Conservation (phyloP, 2,329 filamentous ascomycete species). For the Aphanocladium album region DNA sequence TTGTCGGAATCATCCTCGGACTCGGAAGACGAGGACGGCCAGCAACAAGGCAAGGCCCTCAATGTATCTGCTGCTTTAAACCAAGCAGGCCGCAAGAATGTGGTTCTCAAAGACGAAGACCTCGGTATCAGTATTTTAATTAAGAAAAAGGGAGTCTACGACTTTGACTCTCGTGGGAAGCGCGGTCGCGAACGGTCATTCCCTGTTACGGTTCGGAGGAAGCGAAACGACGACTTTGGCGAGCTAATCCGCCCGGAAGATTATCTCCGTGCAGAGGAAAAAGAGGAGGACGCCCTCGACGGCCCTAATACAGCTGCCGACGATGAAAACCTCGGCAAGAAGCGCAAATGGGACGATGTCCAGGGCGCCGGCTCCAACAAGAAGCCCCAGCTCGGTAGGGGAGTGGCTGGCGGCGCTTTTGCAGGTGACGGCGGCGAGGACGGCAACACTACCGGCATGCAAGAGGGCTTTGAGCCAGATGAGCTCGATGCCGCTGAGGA, state of each 20-base stretch:
- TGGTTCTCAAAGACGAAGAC: slow-evolving; percentile 82
- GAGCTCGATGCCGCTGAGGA: slow-evolving; percentile 57
- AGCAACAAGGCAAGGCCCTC: slow-evolving; percentile 86
- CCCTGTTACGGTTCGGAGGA: slow-evolving; percentile 74
- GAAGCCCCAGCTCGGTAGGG: slow-evolving; percentile 46
- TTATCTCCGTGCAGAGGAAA: slow-evolving; percentile 86
- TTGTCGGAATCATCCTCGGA: slow-evolving; percentile 81
- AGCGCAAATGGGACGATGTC: slow-evolving; percentile 84
- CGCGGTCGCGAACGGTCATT: slow-evolving; percentile 91
- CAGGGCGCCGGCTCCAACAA: slow-evolving; percentile 46
- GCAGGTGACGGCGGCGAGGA: slow-evolving; percentile 31
- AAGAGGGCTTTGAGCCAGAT: slow-evolving; percentile 41
- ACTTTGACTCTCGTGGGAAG: slow-evolving; percentile 87
- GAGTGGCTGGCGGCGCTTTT: slow-evolving; percentile 40
- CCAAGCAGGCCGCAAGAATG: slow-evolving; percentile 78
- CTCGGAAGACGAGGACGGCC: slow-evolving; percentile 82
- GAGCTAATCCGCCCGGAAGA: slow-evolving; percentile 92
- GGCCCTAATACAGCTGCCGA: slow-evolving; percentile 30
- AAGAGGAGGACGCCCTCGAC: slow-evolving; percentile 67
- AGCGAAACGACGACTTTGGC: slow-evolving; percentile 84
- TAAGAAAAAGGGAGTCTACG: slow-evolving; percentile 83
- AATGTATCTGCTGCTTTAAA: slow-evolving; percentile 83
- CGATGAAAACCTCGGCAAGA: slow-evolving; percentile 73
- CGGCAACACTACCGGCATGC: slow-evolving; percentile 9
- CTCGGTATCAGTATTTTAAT: slow-evolving; percentile 87